phyloP scores from a whole-genome alignment of 495 filamentous ascomycete genomes.

The Aspergillus diversus region DNA sequence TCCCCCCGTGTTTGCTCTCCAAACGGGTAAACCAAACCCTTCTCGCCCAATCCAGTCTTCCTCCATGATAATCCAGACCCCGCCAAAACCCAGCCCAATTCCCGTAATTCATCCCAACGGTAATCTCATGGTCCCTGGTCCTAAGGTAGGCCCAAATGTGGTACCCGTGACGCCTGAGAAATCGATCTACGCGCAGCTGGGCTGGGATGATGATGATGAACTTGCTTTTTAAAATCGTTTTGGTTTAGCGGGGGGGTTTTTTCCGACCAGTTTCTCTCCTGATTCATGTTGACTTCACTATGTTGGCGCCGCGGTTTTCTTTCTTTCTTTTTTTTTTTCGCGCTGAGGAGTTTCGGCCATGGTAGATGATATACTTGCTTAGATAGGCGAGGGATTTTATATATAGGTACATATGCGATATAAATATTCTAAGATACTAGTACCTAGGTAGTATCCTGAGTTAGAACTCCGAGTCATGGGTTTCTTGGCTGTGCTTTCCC shows the following conservation, averaged over 20 bases:
- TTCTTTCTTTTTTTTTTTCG: neutral
- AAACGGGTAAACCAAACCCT: neutral
- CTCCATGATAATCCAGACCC: constrained; percentile 46
- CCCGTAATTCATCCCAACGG: neutral
- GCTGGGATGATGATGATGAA: constrained; percentile 74
- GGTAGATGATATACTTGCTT: neutral
- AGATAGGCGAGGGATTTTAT: too few relatives aligned
- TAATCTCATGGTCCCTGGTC: neutral
- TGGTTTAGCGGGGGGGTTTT: constrained; percentile 25
- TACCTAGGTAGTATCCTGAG: too few relatives aligned
- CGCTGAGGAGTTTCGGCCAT: neutral
- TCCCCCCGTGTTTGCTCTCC: constrained; percentile 17
- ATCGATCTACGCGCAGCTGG: constrained; percentile 70
- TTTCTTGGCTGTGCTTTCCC: too few relatives aligned
- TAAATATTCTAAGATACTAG: neutral
- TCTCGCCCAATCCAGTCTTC: constrained; percentile 18
- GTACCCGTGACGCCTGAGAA: constrained; percentile 48
- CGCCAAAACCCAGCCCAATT: constrained; percentile 36
- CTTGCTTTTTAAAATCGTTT: constrained; percentile 21
- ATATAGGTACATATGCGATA: neutral
- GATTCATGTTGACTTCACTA: neutral
- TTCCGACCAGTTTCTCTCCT: neutral
- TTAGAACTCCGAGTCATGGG: too few relatives aligned
- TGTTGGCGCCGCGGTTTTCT: neutral
- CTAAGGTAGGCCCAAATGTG: neutral